A percentile compares a stretch with the other conserved stretches of the same genome.
phyloP scores from a whole-genome alignment of 352 stramenopile genomes.

The Phytophthora tubulina region DNA sequence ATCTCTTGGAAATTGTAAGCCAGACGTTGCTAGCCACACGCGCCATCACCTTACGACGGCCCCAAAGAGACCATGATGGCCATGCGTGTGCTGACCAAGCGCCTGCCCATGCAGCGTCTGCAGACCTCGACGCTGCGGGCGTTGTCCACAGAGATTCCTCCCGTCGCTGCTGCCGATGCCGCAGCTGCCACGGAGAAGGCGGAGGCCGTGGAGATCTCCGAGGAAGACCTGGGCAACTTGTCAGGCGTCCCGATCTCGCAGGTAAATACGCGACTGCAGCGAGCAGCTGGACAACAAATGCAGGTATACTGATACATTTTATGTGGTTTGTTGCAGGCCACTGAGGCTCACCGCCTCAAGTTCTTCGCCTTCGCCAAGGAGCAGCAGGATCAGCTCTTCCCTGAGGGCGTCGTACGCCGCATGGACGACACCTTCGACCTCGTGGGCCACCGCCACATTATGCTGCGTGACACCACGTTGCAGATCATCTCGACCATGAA shows the following conservation, averaged over 20 bases:
- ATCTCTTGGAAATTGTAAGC: conserved; percentile 19
- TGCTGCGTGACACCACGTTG: conserved; percentile 84
- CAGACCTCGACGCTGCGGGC: conserved; percentile 41
- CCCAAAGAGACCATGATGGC: conserved; percentile 54
- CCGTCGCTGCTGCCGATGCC: conserved; percentile 1
- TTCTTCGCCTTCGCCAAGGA: conserved; percentile 86
- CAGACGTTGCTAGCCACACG: conserved; percentile 37
- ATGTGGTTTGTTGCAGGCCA: conserved; percentile 45
- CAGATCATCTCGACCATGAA: conserved; percentile 82
- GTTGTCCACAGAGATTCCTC: conserved; percentile 51
- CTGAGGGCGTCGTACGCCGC: conserved; percentile 77
- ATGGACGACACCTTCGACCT: conserved; percentile 87
- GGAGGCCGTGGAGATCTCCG: conserved; percentile 17
- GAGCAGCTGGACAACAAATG: neutral
- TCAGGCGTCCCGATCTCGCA: conserved; percentile 66
- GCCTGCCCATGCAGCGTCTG: conserved; percentile 33
- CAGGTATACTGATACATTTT: neutral
- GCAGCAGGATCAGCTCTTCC: conserved; percentile 77
- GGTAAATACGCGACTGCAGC: conserved; percentile 26
- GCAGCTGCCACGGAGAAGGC: conserved; percentile 16
- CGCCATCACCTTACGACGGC: conserved; percentile 36
- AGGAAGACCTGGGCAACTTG: conserved; percentile 59
- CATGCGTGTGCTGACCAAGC: conserved; percentile 64
- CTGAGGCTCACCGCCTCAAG: conserved; percentile 70
- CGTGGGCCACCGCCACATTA: conserved; percentile 83